Evolutionary conservation across 176 grass and related monocot genomes (phyloP).

Genomic region (Eragrostis nindensis): DNA sequence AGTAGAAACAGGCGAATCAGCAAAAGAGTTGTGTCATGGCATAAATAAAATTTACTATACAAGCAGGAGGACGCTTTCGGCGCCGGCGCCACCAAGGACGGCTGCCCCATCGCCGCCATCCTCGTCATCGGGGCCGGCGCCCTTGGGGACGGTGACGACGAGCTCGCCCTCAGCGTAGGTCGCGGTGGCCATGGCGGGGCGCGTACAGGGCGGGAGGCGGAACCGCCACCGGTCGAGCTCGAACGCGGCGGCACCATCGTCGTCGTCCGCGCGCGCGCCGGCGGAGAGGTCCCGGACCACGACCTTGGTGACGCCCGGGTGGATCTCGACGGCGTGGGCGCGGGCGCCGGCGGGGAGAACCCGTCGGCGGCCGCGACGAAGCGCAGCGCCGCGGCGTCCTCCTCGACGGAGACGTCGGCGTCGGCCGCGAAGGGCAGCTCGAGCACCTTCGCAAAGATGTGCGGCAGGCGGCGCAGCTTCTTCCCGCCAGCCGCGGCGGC

Average conservation of each 20-base stretch:
- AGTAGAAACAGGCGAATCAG: constrained; percentile 34
- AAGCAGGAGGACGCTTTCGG: constrained; percentile 48
- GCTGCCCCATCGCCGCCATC: background rate
- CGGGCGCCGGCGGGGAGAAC: constrained; percentile 56
- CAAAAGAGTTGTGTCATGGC: constrained; percentile 35
- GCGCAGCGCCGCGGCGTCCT: constrained; percentile 73
- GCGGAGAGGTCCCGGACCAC: constrained; percentile 54
- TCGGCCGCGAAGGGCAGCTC: constrained; percentile 95
- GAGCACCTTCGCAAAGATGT: constrained; percentile 91
- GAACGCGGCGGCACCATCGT: constrained; percentile 48
- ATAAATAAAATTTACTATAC: constrained; percentile 56
- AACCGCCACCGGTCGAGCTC: constrained; percentile 93
- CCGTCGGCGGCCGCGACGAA: constrained; percentile 68
- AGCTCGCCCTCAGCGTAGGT: constrained; percentile 82
- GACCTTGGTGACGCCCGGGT: constrained; percentile 93
- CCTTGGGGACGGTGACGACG: constrained; percentile 86
- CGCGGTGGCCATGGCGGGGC: constrained; percentile 79
- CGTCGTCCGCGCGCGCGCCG: background rate
- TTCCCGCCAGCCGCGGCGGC: constrained; percentile 38
- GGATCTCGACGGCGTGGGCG: constrained; percentile 82
- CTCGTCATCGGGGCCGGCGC: constrained; percentile 36
- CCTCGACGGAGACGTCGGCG: constrained; percentile 79
- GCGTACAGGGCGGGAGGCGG: constrained; percentile 81
- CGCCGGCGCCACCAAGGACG: constrained; percentile 18
- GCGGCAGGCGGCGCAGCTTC: constrained; percentile 93